A percentile compares a stretch with the other conserved stretches of the same genome.
Evolutionary conservation across 352 stramenopile species (phyloP).

Genomic region (Phytophthora kernoviae): DNA sequence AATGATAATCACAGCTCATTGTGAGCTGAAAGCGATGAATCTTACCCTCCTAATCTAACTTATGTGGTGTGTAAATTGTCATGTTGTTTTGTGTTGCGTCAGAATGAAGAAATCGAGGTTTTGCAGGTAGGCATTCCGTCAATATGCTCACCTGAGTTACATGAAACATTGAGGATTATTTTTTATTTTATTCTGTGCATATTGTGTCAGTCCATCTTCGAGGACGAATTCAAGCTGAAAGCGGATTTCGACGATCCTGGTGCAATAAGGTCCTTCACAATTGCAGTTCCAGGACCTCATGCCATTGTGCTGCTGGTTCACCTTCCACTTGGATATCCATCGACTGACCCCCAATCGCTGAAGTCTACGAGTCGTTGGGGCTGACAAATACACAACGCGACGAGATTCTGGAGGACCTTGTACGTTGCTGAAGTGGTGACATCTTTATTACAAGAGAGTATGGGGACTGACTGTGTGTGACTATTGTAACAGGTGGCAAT

Average conservation of each 20-base stretch:
- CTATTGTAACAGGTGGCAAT: constrained; percentile 42
- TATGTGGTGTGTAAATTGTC: constrained; percentile 5
- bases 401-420: constrained; percentile 67
- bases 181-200: too few relatives aligned
- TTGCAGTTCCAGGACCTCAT: constrained; percentile 64
- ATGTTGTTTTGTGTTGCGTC: constrained; percentile 8
- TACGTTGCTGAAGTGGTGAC: constrained; percentile 18
- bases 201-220: constrained; percentile 83
- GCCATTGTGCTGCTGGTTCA: constrained; percentile 76
- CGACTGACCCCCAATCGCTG: constrained; percentile 67
- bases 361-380: constrained; percentile 85
- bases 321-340: constrained; percentile 74
- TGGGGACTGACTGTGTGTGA: neutral
- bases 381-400: constrained; percentile 72
- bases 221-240: constrained; percentile 66
- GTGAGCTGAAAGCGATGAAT: neutral
- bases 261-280: constrained; percentile 56
- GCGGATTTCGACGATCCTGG: constrained; percentile 45
- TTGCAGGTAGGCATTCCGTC: constrained; percentile 49
- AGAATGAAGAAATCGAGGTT: constrained; percentile 81
- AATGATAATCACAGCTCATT: too few relatives aligned
- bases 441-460: neutral
- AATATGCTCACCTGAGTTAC: too few relatives aligned
- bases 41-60: constrained; percentile 1
- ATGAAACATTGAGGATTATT: too few relatives aligned